A percentile compares a stretch with the other conserved stretches of the same genome.
phyloP scores from a whole-genome alignment of 2,329 filamentous ascomycete genomes.

The Ascochyta fabae region DNA sequence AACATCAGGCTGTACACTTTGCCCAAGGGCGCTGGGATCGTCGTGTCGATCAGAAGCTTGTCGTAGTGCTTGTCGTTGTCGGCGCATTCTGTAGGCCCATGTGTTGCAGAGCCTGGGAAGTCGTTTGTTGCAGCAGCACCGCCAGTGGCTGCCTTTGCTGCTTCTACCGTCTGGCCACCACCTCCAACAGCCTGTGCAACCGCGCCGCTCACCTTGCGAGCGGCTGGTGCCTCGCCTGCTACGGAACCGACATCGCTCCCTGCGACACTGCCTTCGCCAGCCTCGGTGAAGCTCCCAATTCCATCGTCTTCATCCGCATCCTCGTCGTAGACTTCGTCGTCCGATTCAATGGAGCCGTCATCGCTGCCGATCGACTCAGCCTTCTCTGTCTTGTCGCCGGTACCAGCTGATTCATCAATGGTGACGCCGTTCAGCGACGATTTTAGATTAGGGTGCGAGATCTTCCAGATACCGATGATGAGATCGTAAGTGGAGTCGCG shows the following conservation, averaged over 20 bases:
- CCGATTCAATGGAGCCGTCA: conserved; percentile 65
- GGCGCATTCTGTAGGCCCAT: conserved; percentile 83
- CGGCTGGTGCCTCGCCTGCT: conserved; percentile 58
- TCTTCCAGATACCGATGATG: conserved; percentile 97
- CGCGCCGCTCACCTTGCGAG: conserved; percentile 73
- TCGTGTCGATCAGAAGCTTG: conserved; percentile 82
- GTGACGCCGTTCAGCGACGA: conserved; percentile 89
- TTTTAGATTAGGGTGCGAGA: conserved; percentile 88
- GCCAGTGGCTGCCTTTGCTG: conserved; percentile 51
- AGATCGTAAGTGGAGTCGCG: conserved; percentile 96
- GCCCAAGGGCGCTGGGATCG: conserved; percentile 84
- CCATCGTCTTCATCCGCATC: conserved; percentile 77
- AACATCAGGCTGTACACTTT: conserved; percentile 91
- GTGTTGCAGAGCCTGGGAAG: conserved; percentile 83
- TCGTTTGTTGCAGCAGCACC: conserved; percentile 60
- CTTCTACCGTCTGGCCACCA: conserved; percentile 35
- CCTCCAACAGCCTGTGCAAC: conserved; percentile 50
- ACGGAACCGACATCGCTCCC: conserved; percentile 58
- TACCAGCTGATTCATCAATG: conserved; percentile 71
- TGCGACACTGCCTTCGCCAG: conserved; percentile 59
- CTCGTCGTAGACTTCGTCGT: conserved; percentile 80
- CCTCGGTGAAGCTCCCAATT: conserved; percentile 68
- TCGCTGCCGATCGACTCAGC: conserved; percentile 65
- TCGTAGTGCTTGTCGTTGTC: conserved; percentile 83
- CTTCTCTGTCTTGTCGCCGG: conserved; percentile 90